Evolutionary conservation across 345 rosid genomes (phyloP).

Genomic region (Rhodamnia argentea): DNA sequence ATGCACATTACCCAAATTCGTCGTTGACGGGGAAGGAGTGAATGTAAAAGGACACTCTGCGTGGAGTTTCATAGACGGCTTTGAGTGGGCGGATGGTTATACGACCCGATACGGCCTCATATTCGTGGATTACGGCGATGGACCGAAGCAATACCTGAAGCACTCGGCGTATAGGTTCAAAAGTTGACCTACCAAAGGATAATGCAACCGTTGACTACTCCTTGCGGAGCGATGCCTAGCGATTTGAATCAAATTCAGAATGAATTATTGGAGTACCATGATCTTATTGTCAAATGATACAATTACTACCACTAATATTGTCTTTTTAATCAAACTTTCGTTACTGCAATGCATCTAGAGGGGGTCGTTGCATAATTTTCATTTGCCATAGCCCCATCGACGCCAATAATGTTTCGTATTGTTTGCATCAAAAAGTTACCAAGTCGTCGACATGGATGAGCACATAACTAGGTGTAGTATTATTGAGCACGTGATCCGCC

Average conservation of each 20-base stretch:
- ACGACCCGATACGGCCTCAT: too few relatives aligned
- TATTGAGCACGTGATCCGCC: background rate
- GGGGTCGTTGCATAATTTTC: background rate
- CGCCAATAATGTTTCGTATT: background rate
- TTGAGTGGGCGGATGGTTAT: too few relatives aligned
- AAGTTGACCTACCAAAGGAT: too few relatives aligned
- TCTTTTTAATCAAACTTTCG: background rate
- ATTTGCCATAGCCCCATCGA: background rate
- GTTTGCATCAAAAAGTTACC: background rate
- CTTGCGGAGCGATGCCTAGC: too few relatives aligned
- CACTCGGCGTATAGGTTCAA: too few relatives aligned
- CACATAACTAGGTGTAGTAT: background rate
- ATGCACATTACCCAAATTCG: too few relatives aligned
- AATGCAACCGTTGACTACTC: too few relatives aligned
- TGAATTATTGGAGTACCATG: background rate
- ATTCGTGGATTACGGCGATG: too few relatives aligned
- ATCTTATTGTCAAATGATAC: background rate
- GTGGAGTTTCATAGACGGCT: too few relatives aligned
- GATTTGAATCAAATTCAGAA: background rate
- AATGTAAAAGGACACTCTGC: too few relatives aligned
- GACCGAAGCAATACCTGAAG: too few relatives aligned
- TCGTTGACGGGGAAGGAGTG: too few relatives aligned
- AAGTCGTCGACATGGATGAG: background rate
- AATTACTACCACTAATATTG: background rate
- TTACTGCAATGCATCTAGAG: background rate